Base-by-base conservation (phyloP, 2,329 filamentous ascomycete genomes). In the Aspergillus sp. region DNA sequence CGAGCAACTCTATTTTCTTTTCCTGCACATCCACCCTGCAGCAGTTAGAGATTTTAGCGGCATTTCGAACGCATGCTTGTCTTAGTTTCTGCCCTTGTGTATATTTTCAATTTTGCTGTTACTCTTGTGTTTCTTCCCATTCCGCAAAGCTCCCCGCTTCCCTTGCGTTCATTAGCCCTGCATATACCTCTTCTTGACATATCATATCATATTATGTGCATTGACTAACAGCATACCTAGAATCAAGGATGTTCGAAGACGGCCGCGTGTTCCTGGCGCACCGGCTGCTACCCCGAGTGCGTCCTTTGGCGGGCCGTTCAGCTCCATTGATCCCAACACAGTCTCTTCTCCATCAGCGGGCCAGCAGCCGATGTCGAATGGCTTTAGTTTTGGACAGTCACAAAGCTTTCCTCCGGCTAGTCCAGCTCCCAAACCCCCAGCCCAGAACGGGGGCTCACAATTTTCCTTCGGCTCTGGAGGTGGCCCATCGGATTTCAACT, bases 341-440 rank as follows among this genome's bases (percentile, higher is more conserved):
- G 60, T 66, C 23, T 65, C 70, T 15, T 65, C 64, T n/a, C 55
- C 63, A 35, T 55, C 66, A 21, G 47, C 56, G 25, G 51, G 53
- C 21, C 54, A 61, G 19, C 62, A 67, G 51, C 55, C 64, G 11
- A 52, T 63, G 23, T 57, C 68, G n/a, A 73, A 71, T 57, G 67
- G 70, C 6, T 72, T 74, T 46, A 54, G 62, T 27, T 75, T 75
- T 59, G 70, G 70, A n/a, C 69, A 74, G 58, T 70, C 69, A 44
- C 73, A 73, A 55, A 73, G 69, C 54, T 75, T 75, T 50, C 69
- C 68, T 45, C 69, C 67, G 55, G 65, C 68, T 21, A 62, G 57
- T 46, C 58, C 67, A 55, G 62, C 49, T 47, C 52, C 65, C 31
- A 64, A 59, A 39, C 65, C 64, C 52, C 57, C 63, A 21, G 59